Evolutionary conservation across 305 asterid genomes (phyloP).

Genomic region (Solanum hybrid): DNA sequence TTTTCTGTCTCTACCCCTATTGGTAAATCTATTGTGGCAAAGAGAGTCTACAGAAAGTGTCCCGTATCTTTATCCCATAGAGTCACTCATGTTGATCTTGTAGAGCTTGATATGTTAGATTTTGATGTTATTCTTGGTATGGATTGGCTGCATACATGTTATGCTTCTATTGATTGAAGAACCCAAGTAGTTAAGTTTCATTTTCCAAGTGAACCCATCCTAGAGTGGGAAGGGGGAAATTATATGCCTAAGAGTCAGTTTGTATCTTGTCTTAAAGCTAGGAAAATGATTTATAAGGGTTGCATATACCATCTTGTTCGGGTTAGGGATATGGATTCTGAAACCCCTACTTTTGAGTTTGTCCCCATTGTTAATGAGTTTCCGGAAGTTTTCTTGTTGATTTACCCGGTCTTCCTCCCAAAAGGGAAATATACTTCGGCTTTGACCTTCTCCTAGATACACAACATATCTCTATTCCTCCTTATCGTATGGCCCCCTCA

Average conservation of each 20-base stretch:
- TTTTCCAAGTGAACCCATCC: not conserved
- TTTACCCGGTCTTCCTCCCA: not conserved
- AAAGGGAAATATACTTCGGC: not conserved
- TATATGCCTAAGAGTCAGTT: not conserved
- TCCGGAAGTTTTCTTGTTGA: no score
- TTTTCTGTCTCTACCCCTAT: not conserved
- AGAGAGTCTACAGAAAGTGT: not conserved
- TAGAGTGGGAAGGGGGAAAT: not conserved
- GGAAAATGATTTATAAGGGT: not conserved
- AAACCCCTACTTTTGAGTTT: not conserved
- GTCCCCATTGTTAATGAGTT: not conserved
- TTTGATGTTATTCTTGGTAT: not conserved
- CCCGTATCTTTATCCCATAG: not conserved
- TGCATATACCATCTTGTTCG: not conserved
- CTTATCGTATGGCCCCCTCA: not conserved
- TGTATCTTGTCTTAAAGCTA: not conserved
- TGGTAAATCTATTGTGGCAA: not conserved
- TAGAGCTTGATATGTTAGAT: not conserved
- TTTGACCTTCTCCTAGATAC: not conserved
- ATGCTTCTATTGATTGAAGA: not conserved
- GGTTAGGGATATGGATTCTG: not conserved
- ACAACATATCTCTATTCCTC: not conserved
- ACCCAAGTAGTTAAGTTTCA: not conserved
- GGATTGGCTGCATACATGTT: not conserved
- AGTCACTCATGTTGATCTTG: not conserved